A percentile compares a stretch with the other conserved stretches of the same genome.
These are phyloP conservation scores for Metschnikowia colocasiae DNA, from an alignment of 805 yeast genomes.

Conservation along the genomic window DNA sequence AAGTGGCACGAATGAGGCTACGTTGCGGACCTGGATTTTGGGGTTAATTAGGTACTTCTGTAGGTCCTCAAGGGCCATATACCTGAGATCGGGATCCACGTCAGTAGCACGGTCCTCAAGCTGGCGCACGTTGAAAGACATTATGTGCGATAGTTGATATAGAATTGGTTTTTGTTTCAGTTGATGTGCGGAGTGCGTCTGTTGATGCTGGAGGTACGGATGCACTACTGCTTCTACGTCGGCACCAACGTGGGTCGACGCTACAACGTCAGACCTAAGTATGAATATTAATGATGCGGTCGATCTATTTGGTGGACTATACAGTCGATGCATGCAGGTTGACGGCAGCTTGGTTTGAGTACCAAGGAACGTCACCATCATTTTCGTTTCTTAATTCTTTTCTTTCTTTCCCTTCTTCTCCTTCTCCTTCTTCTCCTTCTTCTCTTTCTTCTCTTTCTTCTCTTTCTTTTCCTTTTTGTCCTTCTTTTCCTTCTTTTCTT, in stretches of 20 bases:
- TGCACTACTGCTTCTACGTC: neutral
- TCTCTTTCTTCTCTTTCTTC: neutral
- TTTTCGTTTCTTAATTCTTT: no score
- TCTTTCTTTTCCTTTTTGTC: conserved; percentile 12
- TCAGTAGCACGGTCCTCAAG: conserved; percentile 49
- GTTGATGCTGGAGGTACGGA: neutral
- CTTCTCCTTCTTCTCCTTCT: conserved; percentile 8
- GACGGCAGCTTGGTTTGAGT: neutral
- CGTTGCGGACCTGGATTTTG: conserved; percentile 22
- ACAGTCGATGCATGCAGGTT: neutral
- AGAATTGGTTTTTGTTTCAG: neutral
- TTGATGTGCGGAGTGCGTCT: neutral
- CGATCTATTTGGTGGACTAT: neutral
- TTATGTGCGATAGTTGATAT: neutral
- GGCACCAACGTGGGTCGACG: neutral
- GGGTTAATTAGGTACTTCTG: conserved; percentile 25
- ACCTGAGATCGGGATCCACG: conserved; percentile 77
- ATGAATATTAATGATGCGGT: neutral
- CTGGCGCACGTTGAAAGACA: conserved; percentile 24
- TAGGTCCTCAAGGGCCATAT: conserved; percentile 80
- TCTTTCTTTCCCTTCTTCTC: conserved; percentile 13
- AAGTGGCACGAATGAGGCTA: conserved; percentile 36
- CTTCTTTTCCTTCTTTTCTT: conserved; percentile 5
- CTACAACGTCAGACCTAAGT: neutral
- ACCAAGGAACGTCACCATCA: no score